These are phyloP conservation scores for Aspergillus kassunensis DNA, from an alignment of 495 filamentous ascomycete species.

Conservation along the genomic window DNA sequence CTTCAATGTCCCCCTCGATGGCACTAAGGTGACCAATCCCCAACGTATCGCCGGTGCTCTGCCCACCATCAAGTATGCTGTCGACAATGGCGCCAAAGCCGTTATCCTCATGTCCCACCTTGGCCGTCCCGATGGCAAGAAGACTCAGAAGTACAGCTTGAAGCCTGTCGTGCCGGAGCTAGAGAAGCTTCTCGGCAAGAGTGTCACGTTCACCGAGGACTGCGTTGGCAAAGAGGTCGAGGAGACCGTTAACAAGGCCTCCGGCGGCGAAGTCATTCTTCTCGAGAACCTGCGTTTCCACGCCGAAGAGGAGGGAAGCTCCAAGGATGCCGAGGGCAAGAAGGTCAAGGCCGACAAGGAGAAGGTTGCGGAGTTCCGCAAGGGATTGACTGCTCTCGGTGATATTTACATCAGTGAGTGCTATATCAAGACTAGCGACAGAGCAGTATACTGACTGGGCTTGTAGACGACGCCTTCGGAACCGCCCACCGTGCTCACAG, in stretches of 20 bases:
- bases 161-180: conserved; percentile 89
- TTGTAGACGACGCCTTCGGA: conserved; percentile 86
- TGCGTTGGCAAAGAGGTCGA: conserved; percentile 87
- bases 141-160: conserved; percentile 87
- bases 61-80: conserved; percentile 97
- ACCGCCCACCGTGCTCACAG: conserved; percentile 97
- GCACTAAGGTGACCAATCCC: conserved; percentile 71
- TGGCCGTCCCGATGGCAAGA: conserved; percentile 87
- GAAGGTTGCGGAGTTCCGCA: conserved; percentile 88
- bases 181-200: conserved; percentile 78
- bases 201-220: conserved; percentile 84
- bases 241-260: conserved; percentile 79
- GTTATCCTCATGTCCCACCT: conserved; percentile 99
- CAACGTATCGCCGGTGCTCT: conserved; percentile 97
- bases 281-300: conserved; percentile 99
- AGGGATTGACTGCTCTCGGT: conserved; percentile 88
- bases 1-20: conserved; percentile 98
- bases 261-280: conserved; percentile 79
- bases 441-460: not conserved
- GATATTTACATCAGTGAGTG: conserved; percentile 93
- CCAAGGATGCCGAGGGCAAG: conserved; percentile 86
- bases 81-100: conserved; percentile 89
- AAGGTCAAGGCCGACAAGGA: conserved; percentile 97
- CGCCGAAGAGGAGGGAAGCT: conserved; percentile 93
- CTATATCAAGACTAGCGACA: too few species aligned